phyloP scores from a whole-genome alignment of 2,329 filamentous ascomycete species.

The Rachicladosporium sp. region DNA sequence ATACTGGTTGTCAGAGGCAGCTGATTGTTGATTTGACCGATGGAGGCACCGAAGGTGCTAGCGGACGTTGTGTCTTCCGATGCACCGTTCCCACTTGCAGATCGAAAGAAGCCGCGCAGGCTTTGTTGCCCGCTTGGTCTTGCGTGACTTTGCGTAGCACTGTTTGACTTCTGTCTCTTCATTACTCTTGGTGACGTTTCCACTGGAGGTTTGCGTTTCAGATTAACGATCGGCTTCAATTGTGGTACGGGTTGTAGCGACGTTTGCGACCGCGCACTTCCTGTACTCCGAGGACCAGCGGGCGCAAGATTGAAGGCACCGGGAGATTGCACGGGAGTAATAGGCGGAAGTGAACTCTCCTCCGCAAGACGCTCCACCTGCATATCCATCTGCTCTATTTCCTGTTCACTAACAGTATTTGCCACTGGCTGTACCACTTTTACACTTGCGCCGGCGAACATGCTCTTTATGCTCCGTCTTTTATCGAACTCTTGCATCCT shows the following conservation, averaged over 20 bases:
- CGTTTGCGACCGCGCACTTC: too few species aligned
- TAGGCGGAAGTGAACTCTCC: too few species aligned
- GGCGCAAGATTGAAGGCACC: too few species aligned
- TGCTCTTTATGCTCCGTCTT: constrained; percentile 76
- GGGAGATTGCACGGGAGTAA: too few species aligned
- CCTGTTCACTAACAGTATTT: too few species aligned
- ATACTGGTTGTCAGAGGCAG: too few species aligned
- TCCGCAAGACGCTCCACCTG: too few species aligned
- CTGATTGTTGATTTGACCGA: too few species aligned
- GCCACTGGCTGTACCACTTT: constrained; percentile 20
- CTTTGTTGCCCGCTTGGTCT: constrained; percentile 44
- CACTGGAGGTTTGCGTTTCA: constrained; percentile 25
- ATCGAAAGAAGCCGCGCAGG: constrained; percentile 69
- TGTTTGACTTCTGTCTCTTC: constrained; percentile 41
- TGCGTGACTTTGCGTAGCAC: constrained; percentile 2
- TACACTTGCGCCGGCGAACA: constrained; percentile 51
- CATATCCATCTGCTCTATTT: too few species aligned
- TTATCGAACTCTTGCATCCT: constrained; percentile 80
- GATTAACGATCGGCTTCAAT: not conserved
- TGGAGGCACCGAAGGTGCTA: not conserved
- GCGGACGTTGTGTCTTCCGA: not conserved
- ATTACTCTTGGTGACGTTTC: constrained; percentile 19
- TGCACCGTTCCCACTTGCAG: not conserved
- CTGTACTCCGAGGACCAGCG: too few species aligned
- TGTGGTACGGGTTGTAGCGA: too few species aligned